phyloP scores from a whole-genome alignment of 2,329 filamentous ascomycete species.

The Volutella citrinella region DNA sequence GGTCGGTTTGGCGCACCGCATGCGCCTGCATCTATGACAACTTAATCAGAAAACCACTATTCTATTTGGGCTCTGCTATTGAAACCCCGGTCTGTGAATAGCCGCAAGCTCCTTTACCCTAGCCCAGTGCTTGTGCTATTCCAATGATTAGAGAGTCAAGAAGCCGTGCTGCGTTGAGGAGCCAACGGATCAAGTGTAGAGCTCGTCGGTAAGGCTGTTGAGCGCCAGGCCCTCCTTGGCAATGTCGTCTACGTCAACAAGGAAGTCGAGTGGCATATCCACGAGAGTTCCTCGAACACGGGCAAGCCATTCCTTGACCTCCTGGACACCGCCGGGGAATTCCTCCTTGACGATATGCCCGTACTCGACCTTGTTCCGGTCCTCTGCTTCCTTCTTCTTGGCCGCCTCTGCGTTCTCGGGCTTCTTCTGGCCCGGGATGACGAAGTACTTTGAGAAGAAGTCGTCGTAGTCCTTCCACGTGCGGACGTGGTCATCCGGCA shows the following conservation, averaged over 20 bases:
- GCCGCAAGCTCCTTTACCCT: too few relatives aligned
- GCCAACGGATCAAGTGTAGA: slow-evolving; percentile 68
- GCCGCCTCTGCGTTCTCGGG: slow-evolving; percentile 6
- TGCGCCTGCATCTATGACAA: too few relatives aligned
- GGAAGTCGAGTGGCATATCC: slow-evolving; percentile 88
- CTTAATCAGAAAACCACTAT: too few relatives aligned
- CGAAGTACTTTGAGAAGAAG: slow-evolving; percentile 67
- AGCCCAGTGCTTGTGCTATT: too few relatives aligned
- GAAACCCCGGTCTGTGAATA: too few relatives aligned
- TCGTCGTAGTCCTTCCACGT: slow-evolving; percentile 72
- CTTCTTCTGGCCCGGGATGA: slow-evolving; percentile 53
- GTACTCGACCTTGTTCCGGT: slow-evolving; percentile 65
- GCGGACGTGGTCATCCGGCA: slow-evolving; percentile 65
- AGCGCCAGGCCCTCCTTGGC: slow-evolving; percentile 75
- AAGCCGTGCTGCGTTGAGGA: too few relatives aligned
- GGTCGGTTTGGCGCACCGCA: too few relatives aligned
- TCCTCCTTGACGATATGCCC: slow-evolving; percentile 84
- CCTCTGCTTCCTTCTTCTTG: slow-evolving; percentile 44
- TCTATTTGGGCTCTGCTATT: too few relatives aligned
- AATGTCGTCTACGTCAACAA: slow-evolving; percentile 78
- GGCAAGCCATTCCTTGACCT: slow-evolving; percentile 68
- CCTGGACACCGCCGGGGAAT: slow-evolving; percentile 69
- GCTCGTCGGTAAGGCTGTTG: slow-evolving; percentile 68
- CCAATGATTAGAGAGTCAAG: too few relatives aligned
- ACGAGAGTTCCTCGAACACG: slow-evolving; percentile 70